Evolutionary conservation across 495 filamentous ascomycete species (phyloP).

Genomic region (Penicillium roqueforti): DNA sequence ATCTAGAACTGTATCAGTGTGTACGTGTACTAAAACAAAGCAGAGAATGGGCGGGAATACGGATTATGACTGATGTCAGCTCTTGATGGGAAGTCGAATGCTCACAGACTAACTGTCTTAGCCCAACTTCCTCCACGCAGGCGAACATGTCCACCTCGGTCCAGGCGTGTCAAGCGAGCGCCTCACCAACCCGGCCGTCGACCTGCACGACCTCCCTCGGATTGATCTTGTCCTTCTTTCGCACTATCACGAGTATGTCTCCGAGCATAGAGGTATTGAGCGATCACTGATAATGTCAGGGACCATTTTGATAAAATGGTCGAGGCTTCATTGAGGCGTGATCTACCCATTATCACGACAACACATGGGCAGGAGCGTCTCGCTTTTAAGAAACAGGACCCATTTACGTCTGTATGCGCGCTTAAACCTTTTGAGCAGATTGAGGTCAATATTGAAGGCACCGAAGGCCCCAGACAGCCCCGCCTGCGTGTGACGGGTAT

Average conservation of each 20-base stretch:
- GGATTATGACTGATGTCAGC: slow-evolving; percentile 58
- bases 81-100: not conserved
- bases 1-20: not conserved
- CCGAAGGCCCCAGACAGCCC: slow-evolving; percentile 11
- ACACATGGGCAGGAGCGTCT: slow-evolving; percentile 57
- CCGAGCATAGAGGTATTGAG: not conserved
- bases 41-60: slow-evolving; percentile 57
- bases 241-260: slow-evolving; percentile 56
- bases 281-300: slow-evolving; percentile 18
- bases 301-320: slow-evolving; percentile 64
- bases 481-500: slow-evolving; percentile 58
- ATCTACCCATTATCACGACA: slow-evolving; percentile 62
- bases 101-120: slow-evolving; percentile 8
- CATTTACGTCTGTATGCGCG: slow-evolving; percentile 51
- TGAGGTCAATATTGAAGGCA: slow-evolving; percentile 43
- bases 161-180: slow-evolving; percentile 55
- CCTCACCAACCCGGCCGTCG: slow-evolving; percentile 55
- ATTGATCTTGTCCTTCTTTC: slow-evolving; percentile 59
- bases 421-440: slow-evolving; percentile 54
- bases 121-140: slow-evolving; percentile 67
- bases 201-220: slow-evolving; percentile 56
- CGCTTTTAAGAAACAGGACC: slow-evolving; percentile 36
- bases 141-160: slow-evolving; percentile 64
- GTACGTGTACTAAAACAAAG: slow-evolving; percentile 8
- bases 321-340: slow-evolving; percentile 52